Conservation (phyloP, 1,284 basidiomycete genomes). For the Sporisorium reilianum region DNA sequence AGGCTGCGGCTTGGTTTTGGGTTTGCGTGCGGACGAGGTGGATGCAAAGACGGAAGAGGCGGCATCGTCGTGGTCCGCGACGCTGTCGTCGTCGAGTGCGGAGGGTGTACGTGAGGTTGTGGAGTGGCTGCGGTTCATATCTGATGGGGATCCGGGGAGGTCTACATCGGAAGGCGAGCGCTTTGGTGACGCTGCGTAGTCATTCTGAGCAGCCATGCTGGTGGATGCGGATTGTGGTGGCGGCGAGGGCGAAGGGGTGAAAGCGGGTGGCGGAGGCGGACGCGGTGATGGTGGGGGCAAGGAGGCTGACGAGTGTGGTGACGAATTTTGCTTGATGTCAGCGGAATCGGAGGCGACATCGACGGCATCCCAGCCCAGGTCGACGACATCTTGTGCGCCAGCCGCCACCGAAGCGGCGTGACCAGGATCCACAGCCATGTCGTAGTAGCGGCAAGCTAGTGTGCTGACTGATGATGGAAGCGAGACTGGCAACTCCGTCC, state of each 20-base stretch:
- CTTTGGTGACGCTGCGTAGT: background rate
- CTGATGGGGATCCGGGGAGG: conserved; percentile 10
- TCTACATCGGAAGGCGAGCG: background rate
- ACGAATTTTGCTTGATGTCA: conserved; percentile 6
- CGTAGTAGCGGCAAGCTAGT: background rate
- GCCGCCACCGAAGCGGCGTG: background rate
- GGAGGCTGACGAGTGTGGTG: conserved; percentile 30
- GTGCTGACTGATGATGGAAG: background rate
- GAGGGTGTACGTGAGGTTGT: conserved; percentile 14
- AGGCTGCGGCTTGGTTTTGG: conserved; percentile 34
- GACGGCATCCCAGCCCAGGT: background rate
- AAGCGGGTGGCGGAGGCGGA: conserved; percentile 44
- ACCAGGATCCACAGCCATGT: conserved; percentile 9
- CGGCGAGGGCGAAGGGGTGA: conserved; percentile 45
- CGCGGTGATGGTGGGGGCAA: conserved; percentile 24
- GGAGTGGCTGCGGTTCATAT: conserved; percentile 6
- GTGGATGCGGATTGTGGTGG: conserved; percentile 18
- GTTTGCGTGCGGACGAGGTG: conserved; percentile 27
- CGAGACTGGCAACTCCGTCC: too few relatives aligned
- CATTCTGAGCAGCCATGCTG: background rate
- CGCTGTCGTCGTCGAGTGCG: conserved; percentile 22
- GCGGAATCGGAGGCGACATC: background rate
- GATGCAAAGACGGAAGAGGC: conserved; percentile 15
- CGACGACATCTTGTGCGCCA: background rate
- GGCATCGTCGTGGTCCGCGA: conserved; percentile 18